phyloP scores from a whole-genome alignment of 2,329 filamentous ascomycete species.

The Penicillium sp. region DNA sequence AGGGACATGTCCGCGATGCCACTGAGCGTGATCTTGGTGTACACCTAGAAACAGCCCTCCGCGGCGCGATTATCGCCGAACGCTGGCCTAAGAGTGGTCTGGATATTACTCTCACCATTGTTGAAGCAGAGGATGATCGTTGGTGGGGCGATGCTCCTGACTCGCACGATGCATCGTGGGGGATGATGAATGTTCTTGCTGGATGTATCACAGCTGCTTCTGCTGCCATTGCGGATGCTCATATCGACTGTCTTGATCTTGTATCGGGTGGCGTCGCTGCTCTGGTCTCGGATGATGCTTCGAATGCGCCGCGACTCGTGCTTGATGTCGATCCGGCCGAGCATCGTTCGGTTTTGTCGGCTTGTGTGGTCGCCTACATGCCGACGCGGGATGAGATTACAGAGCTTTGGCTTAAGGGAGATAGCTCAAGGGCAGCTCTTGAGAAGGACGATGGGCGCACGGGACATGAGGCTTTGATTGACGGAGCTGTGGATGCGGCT shows the following conservation, averaged over 20 bases:
- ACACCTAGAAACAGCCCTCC: conserved; percentile 84
- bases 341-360: conserved; percentile 71
- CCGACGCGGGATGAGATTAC: conserved; percentile 85
- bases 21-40: conserved; percentile 85
- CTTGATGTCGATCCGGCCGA: conserved; percentile 81
- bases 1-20: conserved; percentile 80
- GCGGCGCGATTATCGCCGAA: conserved; percentile 86
- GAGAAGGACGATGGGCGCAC: conserved; percentile 37
- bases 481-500: conserved; percentile 62
- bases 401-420: conserved; percentile 88
- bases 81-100: conserved; percentile 97
- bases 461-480: conserved; percentile 53
- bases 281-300: conserved; percentile 52
- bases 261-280: conserved; percentile 87
- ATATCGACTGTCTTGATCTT: conserved; percentile 91
- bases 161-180: conserved; percentile 64
- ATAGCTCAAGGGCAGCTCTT: conserved; percentile 41
- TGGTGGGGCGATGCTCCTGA: conserved; percentile 58
- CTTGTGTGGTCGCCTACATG: conserved; percentile 87
- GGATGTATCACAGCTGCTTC: conserved; percentile 92
- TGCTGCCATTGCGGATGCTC: conserved; percentile 87
- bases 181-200: conserved; percentile 84
- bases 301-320: conserved; percentile 44
- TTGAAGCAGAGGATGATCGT: conserved; percentile 85
- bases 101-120: conserved; percentile 87